Conservation (phyloP, 2,329 filamentous ascomycete genomes). For the Madurella mycetomatis region DNA sequence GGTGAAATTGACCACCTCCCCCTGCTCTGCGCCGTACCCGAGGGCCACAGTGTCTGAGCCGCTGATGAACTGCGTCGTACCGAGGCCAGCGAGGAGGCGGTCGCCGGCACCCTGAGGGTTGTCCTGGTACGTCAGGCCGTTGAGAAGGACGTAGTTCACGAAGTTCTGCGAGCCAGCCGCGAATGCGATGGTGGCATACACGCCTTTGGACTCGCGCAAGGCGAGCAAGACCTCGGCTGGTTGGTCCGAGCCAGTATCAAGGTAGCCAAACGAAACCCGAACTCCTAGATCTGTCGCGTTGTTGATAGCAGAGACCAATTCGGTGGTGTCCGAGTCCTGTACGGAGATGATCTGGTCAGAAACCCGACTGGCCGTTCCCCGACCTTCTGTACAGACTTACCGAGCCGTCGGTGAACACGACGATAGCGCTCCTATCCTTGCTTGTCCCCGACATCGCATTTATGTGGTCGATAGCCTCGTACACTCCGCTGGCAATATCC, state of each 20-base stretch:
- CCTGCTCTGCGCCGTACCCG: constrained; percentile 20
- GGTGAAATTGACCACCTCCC: constrained; percentile 24
- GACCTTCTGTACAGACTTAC: background rate
- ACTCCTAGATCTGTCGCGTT: constrained; percentile 23
- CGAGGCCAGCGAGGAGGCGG: constrained; percentile 23
- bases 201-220: constrained; percentile 22
- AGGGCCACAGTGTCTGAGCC: constrained; percentile 18
- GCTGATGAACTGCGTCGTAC: constrained; percentile 21
- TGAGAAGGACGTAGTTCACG: constrained; percentile 26
- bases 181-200: constrained; percentile 24
- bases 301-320: constrained; percentile 26
- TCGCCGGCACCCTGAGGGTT: constrained; percentile 23
- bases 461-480: constrained; percentile 20
- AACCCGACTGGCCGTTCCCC: background rate
- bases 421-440: constrained; percentile 21
- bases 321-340: constrained; percentile 12
- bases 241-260: constrained; percentile 18
- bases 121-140: constrained; percentile 25
- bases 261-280: constrained; percentile 28
- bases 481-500: constrained; percentile 21
- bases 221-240: constrained; percentile 18
- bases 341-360: background rate
- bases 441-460: constrained; percentile 16
- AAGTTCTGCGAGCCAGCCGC: constrained; percentile 23
- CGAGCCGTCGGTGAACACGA: constrained; percentile 27